These are phyloP conservation scores for Alternaria brassicae DNA, from an alignment of 2,329 filamentous ascomycete genomes.

Conservation along the genomic window DNA sequence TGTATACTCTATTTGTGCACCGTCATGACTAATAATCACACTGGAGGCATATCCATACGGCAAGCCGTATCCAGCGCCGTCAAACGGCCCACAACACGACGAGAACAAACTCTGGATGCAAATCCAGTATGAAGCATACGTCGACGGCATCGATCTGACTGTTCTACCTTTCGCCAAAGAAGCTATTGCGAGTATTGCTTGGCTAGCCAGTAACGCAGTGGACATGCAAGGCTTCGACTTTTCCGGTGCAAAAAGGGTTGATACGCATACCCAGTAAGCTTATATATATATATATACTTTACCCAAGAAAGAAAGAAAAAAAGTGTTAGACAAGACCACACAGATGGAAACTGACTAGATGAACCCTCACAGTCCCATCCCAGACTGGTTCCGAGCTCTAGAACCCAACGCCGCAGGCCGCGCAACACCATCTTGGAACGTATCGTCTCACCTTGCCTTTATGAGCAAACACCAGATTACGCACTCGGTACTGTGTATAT, in stretches of 20 bases:
- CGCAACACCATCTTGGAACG: slow-evolving; percentile 43
- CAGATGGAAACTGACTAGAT: not conserved
- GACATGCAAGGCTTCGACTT: slow-evolving; percentile 16
- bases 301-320: too few relatives aligned
- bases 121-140: slow-evolving; percentile 23
- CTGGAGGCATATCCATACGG: slow-evolving; percentile 5
- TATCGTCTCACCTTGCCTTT: slow-evolving; percentile 40
- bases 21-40: not conserved
- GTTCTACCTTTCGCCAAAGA: slow-evolving; percentile 39
- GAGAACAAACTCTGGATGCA: slow-evolving; percentile 8
- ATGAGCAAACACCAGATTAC: slow-evolving; percentile 41
- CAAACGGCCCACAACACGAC: not conserved
- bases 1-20: not conserved
- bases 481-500: slow-evolving; percentile 42
- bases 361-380: slow-evolving; percentile 30
- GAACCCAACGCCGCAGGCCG: slow-evolving; percentile 45
- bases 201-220: slow-evolving; percentile 20
- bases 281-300: too few relatives aligned
- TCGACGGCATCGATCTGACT: slow-evolving; percentile 36
- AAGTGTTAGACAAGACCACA: too few relatives aligned
- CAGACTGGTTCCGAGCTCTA: slow-evolving; percentile 44
- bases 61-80: not conserved
- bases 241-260: slow-evolving; percentile 35
- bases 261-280: slow-evolving; percentile 45
- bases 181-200: slow-evolving; percentile 39